Base-by-base conservation (phyloP, 495 filamentous ascomycete genomes). In the Tuber brumale region DNA sequence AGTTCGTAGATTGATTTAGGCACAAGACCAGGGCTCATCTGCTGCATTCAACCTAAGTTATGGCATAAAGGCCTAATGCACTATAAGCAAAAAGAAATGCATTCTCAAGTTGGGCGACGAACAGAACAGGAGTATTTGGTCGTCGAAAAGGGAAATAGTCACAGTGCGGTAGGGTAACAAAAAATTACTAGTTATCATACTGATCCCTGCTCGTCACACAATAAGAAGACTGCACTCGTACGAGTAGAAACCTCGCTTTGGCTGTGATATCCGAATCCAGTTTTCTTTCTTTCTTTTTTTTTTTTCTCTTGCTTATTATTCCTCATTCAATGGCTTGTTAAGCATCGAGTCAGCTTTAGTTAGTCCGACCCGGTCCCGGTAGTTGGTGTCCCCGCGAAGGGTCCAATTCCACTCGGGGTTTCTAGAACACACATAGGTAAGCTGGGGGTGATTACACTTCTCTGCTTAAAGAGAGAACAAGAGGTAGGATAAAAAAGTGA, bases 271-370 rank as follows among this genome's bases (percentile, higher is more conserved):
- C 57, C 57, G 57, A 66, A 35, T 66, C 57, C 27, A 66, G 57
- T 14, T 2, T 39, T 39, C 37, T 39, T 39, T n/a, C 44, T 45
- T 45, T 46, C 21, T 21, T 46, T 45, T 44, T 44, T 48, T 48
- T 51, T 23, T 23, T 10, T n/a, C 35, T 31, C 14, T 18, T 66
- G 57, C 57, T 66, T 66, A 66, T 66, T 16, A 66, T 66, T 35
- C 27, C 57, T 66, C 57, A 19, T 66, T 66, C 14, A 18, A 66
- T 66, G 27, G 57, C 31, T 66, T 66, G 27, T 35, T 66, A 66
- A 66, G 57, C 57, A 66, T 66, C 27, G 57, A 35, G 57, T 66
- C 57, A 66, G 57, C 57, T 66, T 66, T 66, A 35, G 57, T 66
- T 66, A 66, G 57, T 31, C 27, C 57, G 57, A 66, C 57, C 27